Base-by-base conservation (phyloP, 1,284 basidiomycete species). In the Melampsora americana region DNA sequence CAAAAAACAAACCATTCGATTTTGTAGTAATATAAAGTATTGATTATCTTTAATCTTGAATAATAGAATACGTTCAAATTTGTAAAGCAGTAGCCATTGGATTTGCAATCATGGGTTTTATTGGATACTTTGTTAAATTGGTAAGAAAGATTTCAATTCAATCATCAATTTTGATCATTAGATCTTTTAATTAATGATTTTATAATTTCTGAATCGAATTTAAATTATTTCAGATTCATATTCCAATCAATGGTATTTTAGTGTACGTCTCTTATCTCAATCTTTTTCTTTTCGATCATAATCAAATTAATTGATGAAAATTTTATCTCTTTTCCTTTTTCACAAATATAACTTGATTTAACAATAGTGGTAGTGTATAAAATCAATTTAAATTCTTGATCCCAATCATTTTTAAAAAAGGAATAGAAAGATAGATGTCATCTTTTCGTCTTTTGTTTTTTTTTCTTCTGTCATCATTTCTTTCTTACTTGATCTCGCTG, bases 101-200 rank as follows among this genome's bases (percentile, higher is more conserved):
- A 23, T 97, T 97, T 82, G 92, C 89, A 71, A 92, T 97, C 80
- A 96, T 96, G 93, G 94, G 94, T n/a, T 92, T 95, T 87, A 94
- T 95, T 83, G 93, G 93, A 14, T 95, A 93, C 85, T 90, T 95
- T 82, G 93, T 95, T 79, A 95, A 95, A 85, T 88, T 95, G 9
- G 69, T 77, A 18, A 28, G 16, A 14, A 26, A 23, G n/a, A 12
- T 4, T n/a, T 16, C 28, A 44, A 48, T 9, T 42, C 6, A 35
- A 65, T 32, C 11, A 20, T 28, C 9, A 28, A n/a, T 69, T 5
- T n/a, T 20, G 35, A 39, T 56, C 11, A n/a, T 69, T 48, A 4
- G 12, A 35, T 44, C n/a, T 28, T 18, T 26, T 23, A 62, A n/a
- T 61, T 12, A 4, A 23, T 62, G 12, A 39, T 53, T 61, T 66